These are phyloP conservation scores for Phtheirospermum japonicum DNA, from an alignment of 257 asterid species.

Conservation along the genomic window DNA sequence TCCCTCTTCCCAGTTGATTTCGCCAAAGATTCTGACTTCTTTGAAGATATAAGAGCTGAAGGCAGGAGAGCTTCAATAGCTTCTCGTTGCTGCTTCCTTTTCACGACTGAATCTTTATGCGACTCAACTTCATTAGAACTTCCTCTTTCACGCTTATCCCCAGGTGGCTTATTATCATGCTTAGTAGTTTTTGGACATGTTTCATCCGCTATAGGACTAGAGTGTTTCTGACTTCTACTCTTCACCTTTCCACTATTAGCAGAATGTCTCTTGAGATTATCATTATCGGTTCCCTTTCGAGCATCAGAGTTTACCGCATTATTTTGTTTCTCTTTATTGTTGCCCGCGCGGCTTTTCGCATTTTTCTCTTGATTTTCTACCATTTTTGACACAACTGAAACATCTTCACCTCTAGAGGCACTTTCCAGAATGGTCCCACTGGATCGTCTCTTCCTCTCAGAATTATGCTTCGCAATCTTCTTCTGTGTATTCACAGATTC, in stretches of 20 bases:
- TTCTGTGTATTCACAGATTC: slow-evolving; percentile 30
- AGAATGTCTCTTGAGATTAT: slow-evolving; percentile 26
- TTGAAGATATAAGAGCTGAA: slow-evolving; percentile 84
- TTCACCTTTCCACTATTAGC: slow-evolving; percentile 36
- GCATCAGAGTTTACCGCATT: slow-evolving; percentile 28
- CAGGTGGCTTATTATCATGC: slow-evolving; percentile 35
- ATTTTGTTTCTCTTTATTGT: slow-evolving; percentile 31
- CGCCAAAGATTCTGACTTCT: slow-evolving; percentile 51
- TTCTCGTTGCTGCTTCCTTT: slow-evolving; percentile 87
- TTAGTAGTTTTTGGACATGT: slow-evolving; percentile 32
- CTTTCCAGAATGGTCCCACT: slow-evolving; percentile 23
- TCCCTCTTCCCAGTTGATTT: slow-evolving; percentile 53
- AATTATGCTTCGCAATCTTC: slow-evolving; percentile 33
- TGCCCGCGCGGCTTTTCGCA: slow-evolving; percentile 21
- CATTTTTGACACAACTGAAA: slow-evolving; percentile 29
- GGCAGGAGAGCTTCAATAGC: slow-evolving; percentile 95
- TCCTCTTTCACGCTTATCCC: slow-evolving; percentile 37
- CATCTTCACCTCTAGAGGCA: slow-evolving; percentile 31
- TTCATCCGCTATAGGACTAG: slow-evolving; percentile 32
- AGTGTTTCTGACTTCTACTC: slow-evolving; percentile 37
- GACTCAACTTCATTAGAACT: slow-evolving; percentile 41
- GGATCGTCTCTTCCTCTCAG: slow-evolving; percentile 49
- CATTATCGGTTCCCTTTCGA: slow-evolving; percentile 28
- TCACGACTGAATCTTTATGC: slow-evolving; percentile 37
- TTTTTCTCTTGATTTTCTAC: slow-evolving; percentile 33